Percentiles rank a stretch among this genome's conserved stretches.
Conservation (phyloP, 2,329 filamentous ascomycete genomes). For the Cadophora gregata region DNA sequence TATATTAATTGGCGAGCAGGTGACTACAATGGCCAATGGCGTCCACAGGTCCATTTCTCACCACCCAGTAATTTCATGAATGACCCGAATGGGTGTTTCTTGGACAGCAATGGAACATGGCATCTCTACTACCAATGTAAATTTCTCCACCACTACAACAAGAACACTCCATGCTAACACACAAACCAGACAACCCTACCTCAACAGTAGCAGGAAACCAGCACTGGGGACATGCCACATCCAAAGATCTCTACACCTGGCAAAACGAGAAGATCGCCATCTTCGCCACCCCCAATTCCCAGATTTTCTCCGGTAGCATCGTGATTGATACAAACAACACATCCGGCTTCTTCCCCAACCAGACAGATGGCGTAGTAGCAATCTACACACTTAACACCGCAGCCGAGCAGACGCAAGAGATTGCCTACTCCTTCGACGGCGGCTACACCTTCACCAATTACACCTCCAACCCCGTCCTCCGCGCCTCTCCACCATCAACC, state of each 20-base stretch:
- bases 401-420: constrained; percentile 57
- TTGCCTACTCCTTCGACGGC: constrained; percentile 66
- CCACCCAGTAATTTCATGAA: constrained; percentile 62
- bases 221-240: constrained; percentile 72
- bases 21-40: constrained; percentile 37
- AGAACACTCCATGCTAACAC: not conserved
- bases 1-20: constrained; percentile 16
- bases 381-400: constrained; percentile 55
- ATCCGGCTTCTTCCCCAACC: constrained; percentile 67
- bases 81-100: constrained; percentile 69
- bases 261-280: constrained; percentile 68
- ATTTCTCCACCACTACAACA: constrained; percentile 11
- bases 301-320: constrained; percentile 59
- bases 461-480: constrained; percentile 63
- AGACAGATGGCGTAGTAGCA: constrained; percentile 66
- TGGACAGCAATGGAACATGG: constrained; percentile 61
- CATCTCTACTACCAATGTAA: constrained; percentile 71
- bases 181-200: constrained; percentile 53
- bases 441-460: constrained; percentile 67
- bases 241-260: constrained; percentile 67
- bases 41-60: constrained; percentile 61
- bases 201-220: constrained; percentile 60
- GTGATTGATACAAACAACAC: constrained; percentile 69
- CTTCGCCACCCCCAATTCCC: constrained; percentile 51
- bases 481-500: constrained; percentile 49